These are phyloP conservation scores for Sergeia podlipaevii DNA, from an alignment of 208 protist genomes.

Conservation along the genomic window DNA sequence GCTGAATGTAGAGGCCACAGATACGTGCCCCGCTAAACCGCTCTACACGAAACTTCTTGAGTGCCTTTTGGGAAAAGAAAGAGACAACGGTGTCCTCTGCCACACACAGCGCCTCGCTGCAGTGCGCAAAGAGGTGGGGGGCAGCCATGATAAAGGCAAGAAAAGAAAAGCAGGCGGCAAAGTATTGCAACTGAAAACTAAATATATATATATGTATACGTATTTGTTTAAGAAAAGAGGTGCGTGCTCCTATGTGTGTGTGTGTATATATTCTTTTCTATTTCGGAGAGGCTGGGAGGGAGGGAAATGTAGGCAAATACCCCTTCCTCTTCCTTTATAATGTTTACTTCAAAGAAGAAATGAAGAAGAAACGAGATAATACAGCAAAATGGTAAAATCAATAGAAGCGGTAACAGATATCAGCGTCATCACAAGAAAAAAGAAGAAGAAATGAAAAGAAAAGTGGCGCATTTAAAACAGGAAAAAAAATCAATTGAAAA, in stretches of 20 bases:
- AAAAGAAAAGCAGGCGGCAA: too few species aligned
- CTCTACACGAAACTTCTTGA: constrained; percentile 86
- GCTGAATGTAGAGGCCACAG: constrained; percentile 46
- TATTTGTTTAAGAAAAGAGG: too few species aligned
- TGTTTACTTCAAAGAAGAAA: too few species aligned
- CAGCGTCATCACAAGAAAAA: constrained; percentile 1
- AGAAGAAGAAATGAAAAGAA: constrained; percentile 8
- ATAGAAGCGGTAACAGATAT: not conserved
- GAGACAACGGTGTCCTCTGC: constrained; percentile 73
- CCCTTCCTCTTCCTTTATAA: too few species aligned
- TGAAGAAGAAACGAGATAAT: too few species aligned
- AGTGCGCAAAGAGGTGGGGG: constrained; percentile 60
- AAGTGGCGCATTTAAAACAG: not conserved
- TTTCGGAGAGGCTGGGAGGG: too few species aligned
- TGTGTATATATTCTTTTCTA: too few species aligned
- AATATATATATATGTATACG: too few species aligned
- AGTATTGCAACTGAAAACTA: too few species aligned
- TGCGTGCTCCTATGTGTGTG: too few species aligned
- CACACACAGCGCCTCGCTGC: constrained; percentile 70
- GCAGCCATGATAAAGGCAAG: constrained; percentile 14
- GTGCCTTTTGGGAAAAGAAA: constrained; percentile 74
- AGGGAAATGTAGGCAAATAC: too few species aligned
- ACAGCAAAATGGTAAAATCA: too few species aligned
- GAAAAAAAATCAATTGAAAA: constrained; percentile 9
- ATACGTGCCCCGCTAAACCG: constrained; percentile 62